phyloP scores from a whole-genome alignment of 140 eudicot species.

The Flaveria floridana region DNA sequence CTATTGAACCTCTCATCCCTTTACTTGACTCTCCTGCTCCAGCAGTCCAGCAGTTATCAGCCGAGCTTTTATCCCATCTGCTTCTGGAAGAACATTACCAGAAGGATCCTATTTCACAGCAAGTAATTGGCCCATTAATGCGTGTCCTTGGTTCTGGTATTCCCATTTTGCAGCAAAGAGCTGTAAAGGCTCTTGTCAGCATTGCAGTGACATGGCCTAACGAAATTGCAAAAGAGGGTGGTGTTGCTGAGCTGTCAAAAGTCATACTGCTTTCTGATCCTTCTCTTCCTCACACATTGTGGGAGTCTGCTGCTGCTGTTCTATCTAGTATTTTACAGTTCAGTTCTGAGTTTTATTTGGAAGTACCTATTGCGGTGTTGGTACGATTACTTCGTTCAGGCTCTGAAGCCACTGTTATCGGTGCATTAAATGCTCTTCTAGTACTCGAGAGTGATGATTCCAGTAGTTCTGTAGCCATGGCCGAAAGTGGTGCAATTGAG shows the following conservation, averaged over 20 bases:
- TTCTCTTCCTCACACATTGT: conserved; percentile 77
- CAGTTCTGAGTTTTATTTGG: conserved; percentile 86
- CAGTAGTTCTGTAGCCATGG: conserved; percentile 90
- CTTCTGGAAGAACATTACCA: conserved; percentile 89
- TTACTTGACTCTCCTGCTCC: conserved; percentile 81
- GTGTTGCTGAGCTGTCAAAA: conserved; percentile 81
- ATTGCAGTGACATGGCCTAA: conserved; percentile 83
- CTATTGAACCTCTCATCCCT: conserved; percentile 82
- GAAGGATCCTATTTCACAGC: conserved; percentile 67
- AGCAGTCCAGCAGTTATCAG: conserved; percentile 89
- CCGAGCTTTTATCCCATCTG: conserved; percentile 87
- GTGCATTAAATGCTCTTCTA: conserved; percentile 87
- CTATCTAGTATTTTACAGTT: conserved; percentile 79
- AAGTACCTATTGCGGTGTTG: conserved; percentile 91
- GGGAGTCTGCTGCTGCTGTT: conserved; percentile 94
- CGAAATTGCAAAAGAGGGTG: conserved; percentile 97
- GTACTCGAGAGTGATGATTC: conserved; percentile 94
- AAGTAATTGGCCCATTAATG: conserved; percentile 86
- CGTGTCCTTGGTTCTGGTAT: conserved; percentile 83
- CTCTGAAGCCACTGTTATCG: conserved; percentile 68
- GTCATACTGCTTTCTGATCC: conserved; percentile 80
- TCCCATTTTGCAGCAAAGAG: conserved; percentile 89
- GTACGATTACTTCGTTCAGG: conserved; percentile 90
- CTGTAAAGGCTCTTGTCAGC: conserved; percentile 84
- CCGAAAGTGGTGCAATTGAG: conserved; percentile 97